phyloP scores from a whole-genome alignment of 345 rosid genomes.

The Iberis pinnata region DNA sequence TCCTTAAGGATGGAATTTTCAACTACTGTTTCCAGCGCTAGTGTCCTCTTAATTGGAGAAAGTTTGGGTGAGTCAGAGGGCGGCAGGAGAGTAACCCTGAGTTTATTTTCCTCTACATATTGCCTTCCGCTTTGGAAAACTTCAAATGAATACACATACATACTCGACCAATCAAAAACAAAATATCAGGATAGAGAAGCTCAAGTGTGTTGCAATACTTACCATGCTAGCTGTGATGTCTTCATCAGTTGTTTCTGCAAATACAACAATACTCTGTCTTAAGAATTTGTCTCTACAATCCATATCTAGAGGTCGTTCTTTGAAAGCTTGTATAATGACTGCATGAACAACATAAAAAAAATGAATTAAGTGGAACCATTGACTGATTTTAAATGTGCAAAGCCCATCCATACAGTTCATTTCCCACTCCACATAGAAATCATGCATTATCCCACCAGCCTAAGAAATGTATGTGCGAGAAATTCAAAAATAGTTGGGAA shows the following conservation, averaged over 20 bases:
- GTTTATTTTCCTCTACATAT: conserved; percentile 75
- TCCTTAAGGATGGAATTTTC: conserved; percentile 47
- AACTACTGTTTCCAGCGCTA: conserved; percentile 38
- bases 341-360: conserved; percentile 17
- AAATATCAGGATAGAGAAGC: conserved; percentile 7
- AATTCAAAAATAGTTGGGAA: conserved; percentile 1
- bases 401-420: neutral
- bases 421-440: conserved; percentile 1
- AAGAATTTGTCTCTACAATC: conserved; percentile 93
- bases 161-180: conserved; percentile 5
- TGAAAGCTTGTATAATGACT: conserved; percentile 96
- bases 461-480: conserved; percentile 3
- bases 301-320: conserved; percentile 62
- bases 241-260: conserved; percentile 58
- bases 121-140: conserved; percentile 65
- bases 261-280: conserved; percentile 73
- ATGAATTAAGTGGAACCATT: conserved; percentile 3
- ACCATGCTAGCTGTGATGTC: conserved; percentile 64
- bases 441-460: neutral
- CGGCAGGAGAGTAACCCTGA: conserved; percentile 57
- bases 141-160: conserved; percentile 24
- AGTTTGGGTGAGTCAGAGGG: conserved; percentile 63
- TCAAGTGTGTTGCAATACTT: conserved; percentile 21
- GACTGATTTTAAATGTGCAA: conserved; percentile 13
- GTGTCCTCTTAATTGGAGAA: conserved; percentile 54